Base-by-base conservation (phyloP, 495 filamentous ascomycete genomes). In the Xylaria grammica region DNA sequence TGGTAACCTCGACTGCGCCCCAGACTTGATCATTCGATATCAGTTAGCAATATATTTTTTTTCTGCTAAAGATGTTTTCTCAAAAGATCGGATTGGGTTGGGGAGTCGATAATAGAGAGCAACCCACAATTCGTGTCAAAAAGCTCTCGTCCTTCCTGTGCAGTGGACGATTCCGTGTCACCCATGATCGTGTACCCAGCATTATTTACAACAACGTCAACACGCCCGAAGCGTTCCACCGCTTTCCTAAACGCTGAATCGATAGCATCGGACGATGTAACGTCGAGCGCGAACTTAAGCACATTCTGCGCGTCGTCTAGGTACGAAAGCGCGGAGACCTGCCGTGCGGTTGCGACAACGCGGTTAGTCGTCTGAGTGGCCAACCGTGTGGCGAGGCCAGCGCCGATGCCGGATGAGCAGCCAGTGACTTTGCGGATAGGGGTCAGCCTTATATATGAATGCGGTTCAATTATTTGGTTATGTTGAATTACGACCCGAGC, bases 171-270 rank as follows among this genome's bases (percentile, higher is more conserved):
- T 52, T 87, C 84, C 9, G 79, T 77, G 63, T 81, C 80, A 10
- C 82, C 84, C 34, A 69, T 63, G 2, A 82, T 66, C 17, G 76
- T 69, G 69, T 84, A 85, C 29, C 84, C 84, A 1, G 85, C 84
- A 65, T 86, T 87, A 74, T 87, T 87, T 64, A 86, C 79, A 44
- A 84, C 72, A n/a, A 86, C 79, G 64, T 87, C 83, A 45, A 87
- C 74, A 30, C 79, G 80, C 13, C 68, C 67, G 66, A 82, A 84
- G 34, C 66, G 73, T 1, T 68, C 60, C 5, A 81, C 36, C 0
- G 81, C 70, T 1, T 69, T 60, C n/a, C 65, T 49, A 38, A 87
- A 71, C 10, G 83, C 81, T 1, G 72, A 67, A 26, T 74, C 70
- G 58, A 87, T 77, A 20, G 76, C 77, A 1, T 65, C 55, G 4